Percentiles rank a stretch among this genome's conserved stretches.
Evolutionary conservation across 176 grass and related monocot species (phyloP).

Genomic region (Musa acuminata): DNA sequence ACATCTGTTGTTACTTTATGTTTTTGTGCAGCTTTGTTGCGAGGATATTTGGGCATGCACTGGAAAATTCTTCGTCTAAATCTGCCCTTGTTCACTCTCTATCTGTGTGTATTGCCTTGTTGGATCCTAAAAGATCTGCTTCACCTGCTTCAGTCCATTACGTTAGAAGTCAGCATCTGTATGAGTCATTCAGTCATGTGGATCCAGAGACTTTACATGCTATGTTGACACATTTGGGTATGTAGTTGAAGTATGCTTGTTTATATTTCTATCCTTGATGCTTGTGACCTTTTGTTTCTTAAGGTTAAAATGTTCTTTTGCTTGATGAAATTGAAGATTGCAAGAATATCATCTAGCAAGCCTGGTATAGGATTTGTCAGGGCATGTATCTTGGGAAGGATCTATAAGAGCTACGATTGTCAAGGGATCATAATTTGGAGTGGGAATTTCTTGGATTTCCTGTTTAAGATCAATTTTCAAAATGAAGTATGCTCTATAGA

Average conservation of each 20-base stretch:
- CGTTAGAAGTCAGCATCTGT: slow-evolving; percentile 15
- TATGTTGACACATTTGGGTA: slow-evolving; percentile 23
- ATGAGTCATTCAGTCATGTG: slow-evolving; percentile 15
- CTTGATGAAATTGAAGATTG: too few relatives aligned
- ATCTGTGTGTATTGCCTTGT: slow-evolving; percentile 28
- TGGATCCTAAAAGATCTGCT: slow-evolving; percentile 24
- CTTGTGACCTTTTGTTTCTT: neutral
- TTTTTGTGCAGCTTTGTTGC: slow-evolving; percentile 15
- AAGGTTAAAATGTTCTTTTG: neutral
- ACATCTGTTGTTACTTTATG: neutral
- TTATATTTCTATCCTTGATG: neutral
- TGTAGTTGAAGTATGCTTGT: neutral
- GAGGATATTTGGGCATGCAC: slow-evolving; percentile 20
- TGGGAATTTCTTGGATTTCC: too few relatives aligned
- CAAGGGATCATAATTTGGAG: neutral
- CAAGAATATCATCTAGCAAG: neutral
- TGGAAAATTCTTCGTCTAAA: slow-evolving; percentile 15
- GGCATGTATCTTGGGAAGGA: neutral
- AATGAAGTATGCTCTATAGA: too few relatives aligned
- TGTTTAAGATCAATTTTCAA: too few relatives aligned
- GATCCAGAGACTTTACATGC: slow-evolving; percentile 11
- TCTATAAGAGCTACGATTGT: neutral
- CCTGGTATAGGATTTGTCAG: neutral
- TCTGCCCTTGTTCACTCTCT: slow-evolving; percentile 22
- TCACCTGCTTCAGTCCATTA: neutral